Evolutionary conservation across 2,329 filamentous ascomycete genomes (phyloP), one percentile per base, ranked within the genome.

Genomic region (Sclerotinia borealis): DNA sequence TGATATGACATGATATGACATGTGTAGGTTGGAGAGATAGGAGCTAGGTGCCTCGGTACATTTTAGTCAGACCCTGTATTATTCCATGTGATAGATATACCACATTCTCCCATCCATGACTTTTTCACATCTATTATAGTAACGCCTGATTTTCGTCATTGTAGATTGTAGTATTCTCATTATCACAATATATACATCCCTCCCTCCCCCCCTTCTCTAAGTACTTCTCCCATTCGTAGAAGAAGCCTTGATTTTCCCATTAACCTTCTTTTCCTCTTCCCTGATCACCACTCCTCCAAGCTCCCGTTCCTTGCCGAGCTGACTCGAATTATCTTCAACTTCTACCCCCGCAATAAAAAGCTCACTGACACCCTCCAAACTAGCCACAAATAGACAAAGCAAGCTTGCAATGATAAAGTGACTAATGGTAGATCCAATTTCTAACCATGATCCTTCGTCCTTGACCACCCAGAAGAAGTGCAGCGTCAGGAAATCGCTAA

Each of bases 391-490:
- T 10, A 96, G 87, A 69, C 92, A 95, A 50, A 98, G 74, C 70
- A 91, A 76, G 76, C 92, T 97, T 22, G 92, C 93, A 77, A 99
- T 98, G 66, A 87, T 86, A 76, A 98, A 99, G 75, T 98, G 93
- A 72, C 86, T 96, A 69, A 99, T 99, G 4, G 92, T 97, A 34
- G 92, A 96, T 37, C 95, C 95, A 74, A 99, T 99, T 74, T 99
- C 95, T 65, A 99, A 78, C 95, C 95, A 99, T 27, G 90, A 95
- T 0, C 95, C 95, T 75, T 99, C 95, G 70, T 99, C 95, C 72
- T 90, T 90, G 51, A 99, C 95, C 71, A 96, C 91, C 86, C 91
- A 99, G 78, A 99, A 99, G 80, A 99, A 99, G 72, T 95, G 91
- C 59, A 99, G 81, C 4, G 95, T 98, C 74, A 98, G 82, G 56